Base-by-base conservation (phyloP, 2,329 filamentous ascomycete genomes). In the Nigrospora sphaerica region DNA sequence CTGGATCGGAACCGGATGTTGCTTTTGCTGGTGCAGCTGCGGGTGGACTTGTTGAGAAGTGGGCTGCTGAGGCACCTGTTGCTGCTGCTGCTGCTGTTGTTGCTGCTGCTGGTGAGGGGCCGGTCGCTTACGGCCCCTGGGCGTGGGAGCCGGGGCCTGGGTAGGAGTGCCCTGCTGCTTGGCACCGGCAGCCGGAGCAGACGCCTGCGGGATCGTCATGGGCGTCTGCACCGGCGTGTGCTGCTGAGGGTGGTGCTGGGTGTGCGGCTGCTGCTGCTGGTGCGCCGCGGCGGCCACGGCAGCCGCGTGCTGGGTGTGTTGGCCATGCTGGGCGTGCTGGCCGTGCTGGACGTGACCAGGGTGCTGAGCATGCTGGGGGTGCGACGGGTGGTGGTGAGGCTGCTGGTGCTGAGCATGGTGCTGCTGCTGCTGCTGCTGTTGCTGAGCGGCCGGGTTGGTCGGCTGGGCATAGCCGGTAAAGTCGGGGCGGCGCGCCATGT, bases 401-500 rank as follows among this genome's bases (percentile, higher is more conserved):
- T 60, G 59, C 18, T 62, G 60, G 41, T 63, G 62, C 44, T 57
- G 57, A 41, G 60, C 60, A 35, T 65, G 65, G n/a, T 60, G 60
- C 35, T 65, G 65, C 16, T 60, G 60, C 48, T 63, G 65, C 13
- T 40, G 36, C 31, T 45, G 43, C 31, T 45, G 43, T 32, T 45
- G 43, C 14, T 45, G 43, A 28, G 35, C 32, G 16, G 43, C 43
- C 2, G 35, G 31, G 39, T 45, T 32, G 12, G 43, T 31, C 23
- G 39, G 43, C 17, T 45, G 57, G 42, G 53, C 52, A 52, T 61
- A 62, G 45, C 53, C 58, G 49, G 52, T 59, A 52, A 54, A 72
- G 58, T 56, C 74, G 68, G 55, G 67, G 67, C 69, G 73, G 68
- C 55, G 69, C 60, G 54, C 66, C 73, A 78, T 72, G 52, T 78